Base-by-base conservation (phyloP, 371 early-diverging fungal genomes). In the Mortierella sp. region DNA sequence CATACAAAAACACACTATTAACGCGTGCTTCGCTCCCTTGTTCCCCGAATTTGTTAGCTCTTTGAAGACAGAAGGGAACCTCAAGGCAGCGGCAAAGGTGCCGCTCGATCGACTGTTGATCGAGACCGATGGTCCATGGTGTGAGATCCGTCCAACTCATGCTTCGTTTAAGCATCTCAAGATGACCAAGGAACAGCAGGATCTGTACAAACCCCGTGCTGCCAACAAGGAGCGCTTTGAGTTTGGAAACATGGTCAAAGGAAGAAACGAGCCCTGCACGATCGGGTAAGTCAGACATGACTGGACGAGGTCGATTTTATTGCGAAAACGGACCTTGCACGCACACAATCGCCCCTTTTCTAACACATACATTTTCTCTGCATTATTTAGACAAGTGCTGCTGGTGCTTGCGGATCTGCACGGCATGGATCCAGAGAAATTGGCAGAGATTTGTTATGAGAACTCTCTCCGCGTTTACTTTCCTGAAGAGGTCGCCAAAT, bases 111-210 rank as follows among this genome's bases (percentile, higher is more conserved):
- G 88, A 43, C 76, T 99, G 22, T 90, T 99, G 92, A 74, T 99
- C 64, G 99, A 99, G 87, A 99, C 99, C 29, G 98, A 97, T 89
- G 95, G 94, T 9, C 98, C 98, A 14, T 98, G 96, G 93, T 99
- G 99, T 85, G 97, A 96, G 69, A 95, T 98, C 73, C 89, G 96
- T 53, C 94, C 95, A 9, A 96, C 96, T 0, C 98, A 98, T 79
- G 95, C 96, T 6, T 94, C 96, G 4, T 89, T 86, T 80, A 85
- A 89, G 66, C 90, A 93, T 72, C 76, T 95, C 8, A 80, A 86
- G 29, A 71, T 85, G 43, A 63, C 80, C 16, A 52, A 68, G 64
- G 86, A 86, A 26, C 80, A 87, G 40, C 80, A 78, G 70, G 77
- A 70, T 0, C 10, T 85, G 0, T 90, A 90, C 76, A 79, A 77